phyloP scores from a whole-genome alignment of 805 yeast genomes.

The Candida michaelii region DNA sequence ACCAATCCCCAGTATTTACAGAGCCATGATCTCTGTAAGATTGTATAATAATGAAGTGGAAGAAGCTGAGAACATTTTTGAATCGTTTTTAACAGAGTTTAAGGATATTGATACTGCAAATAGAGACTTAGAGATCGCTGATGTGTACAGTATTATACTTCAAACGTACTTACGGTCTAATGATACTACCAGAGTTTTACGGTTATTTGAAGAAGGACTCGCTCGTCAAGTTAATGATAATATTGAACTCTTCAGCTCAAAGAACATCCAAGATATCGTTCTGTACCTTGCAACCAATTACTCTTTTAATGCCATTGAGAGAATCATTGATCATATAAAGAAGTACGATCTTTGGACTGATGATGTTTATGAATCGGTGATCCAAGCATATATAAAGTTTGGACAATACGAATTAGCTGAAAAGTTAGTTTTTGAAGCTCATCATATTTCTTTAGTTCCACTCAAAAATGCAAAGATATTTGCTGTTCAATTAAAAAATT shows the following conservation, averaged over 20 bases:
- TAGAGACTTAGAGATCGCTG: slow-evolving; percentile 22
- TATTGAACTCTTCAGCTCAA: slow-evolving; percentile 18
- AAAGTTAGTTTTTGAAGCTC: slow-evolving; percentile 29
- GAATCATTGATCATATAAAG: slow-evolving; percentile 19
- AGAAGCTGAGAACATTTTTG: slow-evolving; percentile 28
- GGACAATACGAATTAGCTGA: slow-evolving; percentile 37
- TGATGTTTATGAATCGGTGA: slow-evolving; percentile 26
- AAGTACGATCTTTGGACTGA: slow-evolving; percentile 19
- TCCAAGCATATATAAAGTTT: slow-evolving; percentile 28
- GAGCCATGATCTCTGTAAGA: slow-evolving; percentile 46
- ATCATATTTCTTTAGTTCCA: slow-evolving; percentile 27
- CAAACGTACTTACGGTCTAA: slow-evolving; percentile 24
- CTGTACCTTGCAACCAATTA: slow-evolving; percentile 22
- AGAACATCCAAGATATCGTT: slow-evolving; percentile 19
- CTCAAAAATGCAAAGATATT: slow-evolving; percentile 27
- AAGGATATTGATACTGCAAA: slow-evolving; percentile 1
- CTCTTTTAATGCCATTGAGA: slow-evolving; percentile 21
- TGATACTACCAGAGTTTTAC: slow-evolving; percentile 27
- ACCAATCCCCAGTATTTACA: slow-evolving; percentile 46
- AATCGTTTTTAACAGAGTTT: slow-evolving; percentile 21
- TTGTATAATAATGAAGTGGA: slow-evolving; percentile 34
- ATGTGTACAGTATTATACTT: slow-evolving; percentile 27
- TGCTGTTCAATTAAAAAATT: slow-evolving; percentile 29
- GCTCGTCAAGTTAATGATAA: slow-evolving; percentile 16
- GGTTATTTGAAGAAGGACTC: slow-evolving; percentile 23